Evolutionary conservation across 257 asterid species (phyloP), one percentile per base, ranked within the genome.

Genomic region (Oldenlandia corymbosa): DNA sequence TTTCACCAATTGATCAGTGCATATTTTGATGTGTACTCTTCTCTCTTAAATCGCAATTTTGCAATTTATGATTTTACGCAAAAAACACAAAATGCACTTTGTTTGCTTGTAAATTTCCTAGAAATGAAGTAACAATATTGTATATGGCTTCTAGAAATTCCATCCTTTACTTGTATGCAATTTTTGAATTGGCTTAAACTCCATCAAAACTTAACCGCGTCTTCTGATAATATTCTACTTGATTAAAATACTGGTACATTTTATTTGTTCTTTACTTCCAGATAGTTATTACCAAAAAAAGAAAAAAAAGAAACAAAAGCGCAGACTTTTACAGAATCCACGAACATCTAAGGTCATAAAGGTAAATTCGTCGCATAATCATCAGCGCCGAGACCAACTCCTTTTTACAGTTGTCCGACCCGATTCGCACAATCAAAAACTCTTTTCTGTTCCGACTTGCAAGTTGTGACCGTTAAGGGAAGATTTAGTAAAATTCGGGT

Each of bases 401-500:
- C 30, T n/a, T n/a, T 42, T 10, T 17, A 26, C 53, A 37, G 30
- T 11, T 7, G 45, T 26, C 71, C 64, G 64, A 75, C 62, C 79
- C 72, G 70, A 36, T 56, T 51, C 9, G 53, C 21, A 36, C 58
- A 39, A 47, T 20, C 3, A 56, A 16, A 16, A 21, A 34, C 32
- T 10, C 46, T 30, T 34, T 57, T 57, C 62, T 24, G 62, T 57
- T 57, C 61, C 62, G 62, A 34, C 20, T 57, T 28, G 26, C 60
- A 39, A 54, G 28, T 24, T 20, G 31, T 16, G 68, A 50, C 60
- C 57, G 47, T 65, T 48, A 36, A n/a, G 12, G 24, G 47, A 37
- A 46, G 57, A 26, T 56, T 36, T 42, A 21, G 60, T 13, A 16
- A 45, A 37, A 9, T 24, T 51, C 61, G 78, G 75, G 77, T 76